Conservation (phyloP, 352 stramenopile genomes). For the Globisporangium paroecandrum region DNA sequence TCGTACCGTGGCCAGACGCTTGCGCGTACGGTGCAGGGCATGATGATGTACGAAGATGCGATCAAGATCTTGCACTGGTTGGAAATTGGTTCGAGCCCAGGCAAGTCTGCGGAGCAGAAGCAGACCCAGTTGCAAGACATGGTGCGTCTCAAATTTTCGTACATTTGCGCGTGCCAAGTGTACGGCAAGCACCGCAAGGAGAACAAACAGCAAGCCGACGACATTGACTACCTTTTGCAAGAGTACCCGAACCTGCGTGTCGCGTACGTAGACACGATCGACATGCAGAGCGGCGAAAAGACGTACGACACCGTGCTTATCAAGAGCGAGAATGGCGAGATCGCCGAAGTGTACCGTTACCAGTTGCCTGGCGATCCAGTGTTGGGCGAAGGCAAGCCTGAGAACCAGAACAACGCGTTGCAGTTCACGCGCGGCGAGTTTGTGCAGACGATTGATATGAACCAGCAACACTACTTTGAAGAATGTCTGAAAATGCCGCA, state of each 20-base stretch:
- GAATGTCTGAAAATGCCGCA: constrained; percentile 86
- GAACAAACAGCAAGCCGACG: constrained; percentile 62
- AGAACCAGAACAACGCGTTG: constrained; percentile 85
- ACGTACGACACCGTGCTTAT: constrained; percentile 72
- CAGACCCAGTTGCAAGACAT: constrained; percentile 78
- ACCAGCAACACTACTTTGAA: constrained; percentile 86
- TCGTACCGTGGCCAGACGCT: constrained; percentile 82
- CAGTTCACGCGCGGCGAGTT: constrained; percentile 82
- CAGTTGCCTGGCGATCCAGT: constrained; percentile 79
- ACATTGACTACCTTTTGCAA: constrained; percentile 80
- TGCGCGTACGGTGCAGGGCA: constrained; percentile 72
- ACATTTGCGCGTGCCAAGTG: constrained; percentile 82
- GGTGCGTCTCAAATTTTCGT: constrained; percentile 85
- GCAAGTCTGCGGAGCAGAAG: constrained; percentile 72
- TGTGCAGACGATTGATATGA: constrained; percentile 89
- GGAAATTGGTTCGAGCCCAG: constrained; percentile 69
- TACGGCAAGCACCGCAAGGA: constrained; percentile 76
- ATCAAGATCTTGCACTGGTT: constrained; percentile 87
- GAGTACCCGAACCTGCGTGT: constrained; percentile 84
- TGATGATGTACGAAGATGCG: constrained; percentile 87
- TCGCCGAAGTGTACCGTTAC: constrained; percentile 81
- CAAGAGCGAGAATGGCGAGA: constrained; percentile 71
- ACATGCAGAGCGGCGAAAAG: constrained; percentile 30
- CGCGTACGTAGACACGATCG: constrained; percentile 78
- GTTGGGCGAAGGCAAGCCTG: constrained; percentile 76